A percentile compares a stretch with the other conserved stretches of the same genome.
phyloP scores from a whole-genome alignment of 352 stramenopile species.

The Phytopythium boreale region DNA sequence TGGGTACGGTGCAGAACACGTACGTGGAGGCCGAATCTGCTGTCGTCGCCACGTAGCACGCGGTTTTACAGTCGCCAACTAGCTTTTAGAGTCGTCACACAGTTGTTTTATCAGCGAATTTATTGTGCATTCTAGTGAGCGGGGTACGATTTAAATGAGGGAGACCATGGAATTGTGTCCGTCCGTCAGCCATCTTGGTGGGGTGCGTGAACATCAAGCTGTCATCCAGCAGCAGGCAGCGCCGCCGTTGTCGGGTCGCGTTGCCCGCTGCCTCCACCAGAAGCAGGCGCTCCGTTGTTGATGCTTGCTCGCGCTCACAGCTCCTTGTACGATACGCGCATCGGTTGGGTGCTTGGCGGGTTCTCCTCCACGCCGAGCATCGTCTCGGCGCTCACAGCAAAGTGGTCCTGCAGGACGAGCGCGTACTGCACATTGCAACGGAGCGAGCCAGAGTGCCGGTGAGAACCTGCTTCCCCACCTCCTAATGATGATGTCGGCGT shows the following conservation, averaged over 20 bases:
- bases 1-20: constrained; percentile 1
- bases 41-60: neutral
- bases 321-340: constrained; percentile 3
- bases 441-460: neutral
- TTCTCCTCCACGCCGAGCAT: neutral
- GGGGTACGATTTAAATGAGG: neutral
- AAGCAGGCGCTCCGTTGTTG: neutral
- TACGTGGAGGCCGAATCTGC: neutral
- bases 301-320: neutral
- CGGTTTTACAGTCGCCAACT: neutral
- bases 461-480: neutral
- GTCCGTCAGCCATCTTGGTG: neutral
- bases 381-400: constrained; percentile 4
- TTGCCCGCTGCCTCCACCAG: neutral
- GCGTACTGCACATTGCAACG: constrained; percentile 1
- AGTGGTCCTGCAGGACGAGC: constrained; percentile 5
- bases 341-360: neutral
- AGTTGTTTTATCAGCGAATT: neutral
- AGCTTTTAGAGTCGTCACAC: neutral
- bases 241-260: neutral
- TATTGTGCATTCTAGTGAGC: neutral
- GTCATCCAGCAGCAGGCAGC: neutral
- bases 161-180: neutral
- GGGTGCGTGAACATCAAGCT: neutral
- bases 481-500: neutral